Conservation (phyloP, 169 alveolate species). For the Plasmodium cynomolgi region DNA sequence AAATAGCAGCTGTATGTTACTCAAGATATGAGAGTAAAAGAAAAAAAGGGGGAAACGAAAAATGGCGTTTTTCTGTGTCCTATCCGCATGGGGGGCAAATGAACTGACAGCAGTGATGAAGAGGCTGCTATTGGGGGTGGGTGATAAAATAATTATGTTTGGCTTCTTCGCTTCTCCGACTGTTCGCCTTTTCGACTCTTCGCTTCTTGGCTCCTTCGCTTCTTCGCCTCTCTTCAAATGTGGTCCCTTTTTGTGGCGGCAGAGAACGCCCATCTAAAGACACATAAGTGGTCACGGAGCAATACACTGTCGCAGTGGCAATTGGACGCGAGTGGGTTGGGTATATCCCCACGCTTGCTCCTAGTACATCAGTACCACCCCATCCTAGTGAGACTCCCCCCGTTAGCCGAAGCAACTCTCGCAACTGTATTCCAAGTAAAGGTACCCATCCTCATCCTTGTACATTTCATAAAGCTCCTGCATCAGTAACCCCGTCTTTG, state of each 20-base stretch:
- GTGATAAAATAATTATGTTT: no score
- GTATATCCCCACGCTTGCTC: neutral
- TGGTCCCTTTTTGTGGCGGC: neutral
- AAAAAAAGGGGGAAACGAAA: neutral
- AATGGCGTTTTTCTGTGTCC: neutral
- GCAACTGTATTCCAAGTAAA: constrained; percentile 86
- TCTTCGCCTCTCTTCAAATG: neutral
- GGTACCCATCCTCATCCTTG: constrained; percentile 88
- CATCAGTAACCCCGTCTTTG: constrained; percentile 86
- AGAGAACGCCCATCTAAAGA: neutral
- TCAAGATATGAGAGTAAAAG: neutral
- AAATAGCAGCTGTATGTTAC: neutral
- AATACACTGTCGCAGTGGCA: neutral
- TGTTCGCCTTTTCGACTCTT: no score
- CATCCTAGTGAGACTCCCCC: neutral
- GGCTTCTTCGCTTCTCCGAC: neutral
- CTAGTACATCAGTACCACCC: neutral
- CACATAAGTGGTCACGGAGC: neutral
- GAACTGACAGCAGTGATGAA: no score
- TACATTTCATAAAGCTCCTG: constrained; percentile 88
- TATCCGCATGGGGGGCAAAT: neutral
- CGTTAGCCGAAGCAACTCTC: constrained; percentile 83
- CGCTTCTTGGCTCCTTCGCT: no score
- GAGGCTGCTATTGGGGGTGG: no score
- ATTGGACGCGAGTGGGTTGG: neutral